A percentile compares a stretch with the other conserved stretches of the same genome.
phyloP scores from a whole-genome alignment of 2,329 filamentous ascomycete species.

The Diplodia scrobiculata region DNA sequence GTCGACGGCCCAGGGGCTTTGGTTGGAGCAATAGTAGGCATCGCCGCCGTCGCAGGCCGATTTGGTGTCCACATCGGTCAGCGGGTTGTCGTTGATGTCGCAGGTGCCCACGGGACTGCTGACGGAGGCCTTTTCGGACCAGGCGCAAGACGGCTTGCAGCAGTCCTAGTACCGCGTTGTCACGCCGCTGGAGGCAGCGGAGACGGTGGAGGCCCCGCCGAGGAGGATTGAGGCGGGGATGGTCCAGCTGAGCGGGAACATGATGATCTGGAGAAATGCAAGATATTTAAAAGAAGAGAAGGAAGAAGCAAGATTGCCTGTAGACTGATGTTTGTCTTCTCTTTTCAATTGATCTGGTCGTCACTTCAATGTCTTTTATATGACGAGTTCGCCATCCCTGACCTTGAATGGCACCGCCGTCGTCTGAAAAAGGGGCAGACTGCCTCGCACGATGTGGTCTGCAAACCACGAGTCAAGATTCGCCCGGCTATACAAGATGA shows the following conservation, averaged over 20 bases:
- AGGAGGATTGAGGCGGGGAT: background rate
- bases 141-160: constrained; percentile 69
- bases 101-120: constrained; percentile 58
- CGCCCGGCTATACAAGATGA: constrained; percentile 8
- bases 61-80: constrained; percentile 52
- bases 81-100: constrained; percentile 57
- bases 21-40: constrained; percentile 63
- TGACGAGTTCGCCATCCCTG: background rate
- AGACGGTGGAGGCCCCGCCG: background rate
- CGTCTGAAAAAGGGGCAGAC: background rate
- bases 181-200: background rate
- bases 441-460: background rate
- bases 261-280: background rate
- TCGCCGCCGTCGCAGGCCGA: constrained; percentile 57
- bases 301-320: background rate
- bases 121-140: constrained; percentile 60
- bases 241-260: background rate
- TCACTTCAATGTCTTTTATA: background rate
- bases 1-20: constrained; percentile 62
- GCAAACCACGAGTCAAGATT: background rate
- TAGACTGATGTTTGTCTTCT: background rate
- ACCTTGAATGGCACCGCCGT: background rate
- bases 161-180: constrained; percentile 58
- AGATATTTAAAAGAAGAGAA: too few species aligned
- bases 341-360: background rate